phyloP scores from a whole-genome alignment of 306 rosid genomes.

The Ochetophila trinervis region DNA sequence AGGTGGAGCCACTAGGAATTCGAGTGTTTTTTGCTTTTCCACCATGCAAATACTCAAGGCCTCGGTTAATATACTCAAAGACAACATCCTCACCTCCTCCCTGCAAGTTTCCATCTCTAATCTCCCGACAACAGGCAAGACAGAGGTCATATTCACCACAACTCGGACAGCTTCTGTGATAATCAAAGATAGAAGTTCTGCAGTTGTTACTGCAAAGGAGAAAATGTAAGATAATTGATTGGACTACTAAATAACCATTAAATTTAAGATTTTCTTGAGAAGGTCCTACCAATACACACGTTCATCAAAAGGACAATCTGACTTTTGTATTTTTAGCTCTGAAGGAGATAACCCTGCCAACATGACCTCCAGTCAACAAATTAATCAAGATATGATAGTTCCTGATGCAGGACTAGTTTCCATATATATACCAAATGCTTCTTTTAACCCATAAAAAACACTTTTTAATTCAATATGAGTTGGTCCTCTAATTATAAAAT shows the following conservation, averaged over 20 bases:
- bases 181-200: conserved; percentile 77
- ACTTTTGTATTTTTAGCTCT: conserved; percentile 29
- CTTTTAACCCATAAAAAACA: too few species aligned
- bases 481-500: too few species aligned
- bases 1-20: neutral
- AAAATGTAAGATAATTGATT: neutral
- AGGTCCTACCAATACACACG: conserved; percentile 63
- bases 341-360: conserved; percentile 31
- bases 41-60: conserved; percentile 53
- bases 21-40: neutral
- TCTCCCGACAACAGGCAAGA: conserved; percentile 74
- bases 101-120: conserved; percentile 52
- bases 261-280: neutral
- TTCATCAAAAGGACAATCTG: conserved; percentile 31
- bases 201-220: conserved; percentile 63
- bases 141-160: conserved; percentile 74
- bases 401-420: too few species aligned
- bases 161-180: conserved; percentile 64
- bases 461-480: neutral
- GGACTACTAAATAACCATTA: neutral
- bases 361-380: conserved; percentile 3
- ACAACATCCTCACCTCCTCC: conserved; percentile 46
- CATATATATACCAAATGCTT: too few species aligned
- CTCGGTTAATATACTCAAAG: conserved; percentile 31
- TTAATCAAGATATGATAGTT: neutral